Conservation (phyloP, 768 basidiomycete genomes). For the Lactarius hatsudake region DNA sequence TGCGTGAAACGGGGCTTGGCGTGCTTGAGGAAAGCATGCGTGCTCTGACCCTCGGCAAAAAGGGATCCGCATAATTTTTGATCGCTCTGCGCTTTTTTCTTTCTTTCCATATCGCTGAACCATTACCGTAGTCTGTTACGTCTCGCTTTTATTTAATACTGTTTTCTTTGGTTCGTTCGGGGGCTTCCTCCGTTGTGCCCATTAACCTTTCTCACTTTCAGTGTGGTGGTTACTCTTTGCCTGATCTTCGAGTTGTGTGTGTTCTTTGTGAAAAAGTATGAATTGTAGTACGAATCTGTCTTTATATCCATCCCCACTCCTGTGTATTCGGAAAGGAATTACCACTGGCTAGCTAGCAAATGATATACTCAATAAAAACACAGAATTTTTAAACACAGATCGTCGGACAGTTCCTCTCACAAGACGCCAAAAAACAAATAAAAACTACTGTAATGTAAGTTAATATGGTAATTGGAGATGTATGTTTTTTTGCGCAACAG, state of each 20-base stretch:
- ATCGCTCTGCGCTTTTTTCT: too few relatives aligned
- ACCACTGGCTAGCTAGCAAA: not conserved
- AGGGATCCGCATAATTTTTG: conserved; percentile 4
- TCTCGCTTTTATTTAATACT: not conserved
- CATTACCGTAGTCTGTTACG: not conserved
- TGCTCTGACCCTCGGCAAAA: conserved; percentile 60
- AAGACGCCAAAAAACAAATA: not conserved
- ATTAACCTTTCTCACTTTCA: not conserved
- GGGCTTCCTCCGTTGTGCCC: not conserved
- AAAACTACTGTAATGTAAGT: not conserved
- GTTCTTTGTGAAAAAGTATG: not conserved
- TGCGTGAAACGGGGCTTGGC: conserved; percentile 19
- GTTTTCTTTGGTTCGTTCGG: not conserved
- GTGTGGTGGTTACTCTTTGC: not conserved
- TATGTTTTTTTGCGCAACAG: not conserved
- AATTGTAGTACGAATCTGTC: not conserved
- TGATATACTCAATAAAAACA: not conserved
- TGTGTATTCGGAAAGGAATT: not conserved
- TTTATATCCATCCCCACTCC: not conserved
- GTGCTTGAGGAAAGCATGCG: conserved; percentile 66
- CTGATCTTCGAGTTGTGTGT: not conserved
- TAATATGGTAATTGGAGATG: not conserved
- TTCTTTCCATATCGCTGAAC: not conserved
- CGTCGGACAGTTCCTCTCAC: not conserved
- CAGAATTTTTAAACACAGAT: not conserved